Evolutionary conservation across 2,329 filamentous ascomycete genomes (phyloP).

Genomic region (Spiromastix sp.): DNA sequence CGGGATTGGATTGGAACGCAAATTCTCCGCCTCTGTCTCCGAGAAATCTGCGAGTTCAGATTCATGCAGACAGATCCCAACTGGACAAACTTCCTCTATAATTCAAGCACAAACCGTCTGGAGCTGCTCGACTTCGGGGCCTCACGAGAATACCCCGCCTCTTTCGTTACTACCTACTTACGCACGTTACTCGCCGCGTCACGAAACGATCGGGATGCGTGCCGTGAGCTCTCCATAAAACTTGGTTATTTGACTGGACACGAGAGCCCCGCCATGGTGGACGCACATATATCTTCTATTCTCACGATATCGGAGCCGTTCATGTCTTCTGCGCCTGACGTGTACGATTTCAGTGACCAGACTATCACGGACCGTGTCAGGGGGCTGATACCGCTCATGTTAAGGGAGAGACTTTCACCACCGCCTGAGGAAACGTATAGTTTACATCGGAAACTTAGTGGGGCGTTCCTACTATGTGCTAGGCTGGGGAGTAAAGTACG

Average conservation of each 20-base stretch:
- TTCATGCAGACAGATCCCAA: conserved; percentile 99
- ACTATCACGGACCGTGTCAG: conserved; percentile 94
- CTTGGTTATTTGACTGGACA: conserved; percentile 88
- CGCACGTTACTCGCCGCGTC: conserved; percentile 71
- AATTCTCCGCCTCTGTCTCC: conserved; percentile 79
- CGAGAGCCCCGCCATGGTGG: conserved; percentile 75
- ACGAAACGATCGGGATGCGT: conserved; percentile 51
- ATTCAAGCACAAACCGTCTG: conserved; percentile 58
- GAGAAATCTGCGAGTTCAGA: conserved; percentile 85
- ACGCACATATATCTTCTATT: conserved; percentile 82
- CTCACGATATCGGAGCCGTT: conserved; percentile 91
- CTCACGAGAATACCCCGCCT: conserved; percentile 68
- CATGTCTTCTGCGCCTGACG: conserved; percentile 58
- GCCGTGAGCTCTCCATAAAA: conserved; percentile 59
- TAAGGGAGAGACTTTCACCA: conserved; percentile 75
- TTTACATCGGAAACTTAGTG: conserved; percentile 87
- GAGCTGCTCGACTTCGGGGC: conserved; percentile 95
- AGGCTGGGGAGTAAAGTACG: conserved; percentile 70
- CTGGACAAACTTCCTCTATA: conserved; percentile 98
- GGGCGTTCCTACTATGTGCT: conserved; percentile 87
- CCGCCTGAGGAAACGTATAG: conserved; percentile 97
- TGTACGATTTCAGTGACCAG: conserved; percentile 89
- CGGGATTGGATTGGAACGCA: conserved; percentile 95
- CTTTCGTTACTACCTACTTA: conserved; percentile 74
- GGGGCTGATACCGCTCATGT: conserved; percentile 81